Conservation (phyloP, 805 yeast species). For the Wickerhamiella hasegawae region DNA sequence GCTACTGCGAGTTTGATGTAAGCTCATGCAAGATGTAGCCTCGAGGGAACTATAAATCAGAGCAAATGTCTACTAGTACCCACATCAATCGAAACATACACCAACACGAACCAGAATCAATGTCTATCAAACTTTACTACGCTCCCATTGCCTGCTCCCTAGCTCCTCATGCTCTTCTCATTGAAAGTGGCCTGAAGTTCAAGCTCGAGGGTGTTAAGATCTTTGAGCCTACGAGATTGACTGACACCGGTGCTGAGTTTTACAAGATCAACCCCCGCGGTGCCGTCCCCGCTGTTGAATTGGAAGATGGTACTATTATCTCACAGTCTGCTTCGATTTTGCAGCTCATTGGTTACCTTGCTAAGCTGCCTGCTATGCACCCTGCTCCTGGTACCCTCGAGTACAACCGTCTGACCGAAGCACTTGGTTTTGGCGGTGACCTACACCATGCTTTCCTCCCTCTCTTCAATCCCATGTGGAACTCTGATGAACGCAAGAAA, state of each 20-base stretch:
- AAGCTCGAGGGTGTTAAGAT: conserved; percentile 3
- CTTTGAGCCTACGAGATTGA: not conserved
- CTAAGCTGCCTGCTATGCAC: conserved; percentile 3
- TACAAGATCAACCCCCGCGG: conserved; percentile 7
- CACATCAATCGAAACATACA: no score
- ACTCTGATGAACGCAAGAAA: not conserved
- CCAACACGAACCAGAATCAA: no score
- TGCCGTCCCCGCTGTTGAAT: conserved; percentile 8
- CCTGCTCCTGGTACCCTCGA: not conserved
- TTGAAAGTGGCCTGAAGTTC: conserved; percentile 3
- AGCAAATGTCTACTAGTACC: no score
- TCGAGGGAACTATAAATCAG: no score
- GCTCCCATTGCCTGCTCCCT: conserved; percentile 7
- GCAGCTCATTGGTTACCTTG: conserved; percentile 3
- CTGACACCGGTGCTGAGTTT: conserved; percentile 5
- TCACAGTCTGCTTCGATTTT: conserved; percentile 7
- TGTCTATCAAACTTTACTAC: conserved; percentile 5
- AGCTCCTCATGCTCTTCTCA: conserved; percentile 5
- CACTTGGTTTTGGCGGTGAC: conserved; percentile 1
- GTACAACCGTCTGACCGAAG: conserved; percentile 4
- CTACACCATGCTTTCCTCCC: conserved; percentile 4
- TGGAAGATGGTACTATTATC: conserved; percentile 6
- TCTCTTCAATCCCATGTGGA: not conserved
- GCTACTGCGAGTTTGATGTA: no score
- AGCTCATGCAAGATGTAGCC: no score